Evolutionary conservation across 768 basidiomycete genomes (phyloP).

Genomic region (Amanita exitialis): DNA sequence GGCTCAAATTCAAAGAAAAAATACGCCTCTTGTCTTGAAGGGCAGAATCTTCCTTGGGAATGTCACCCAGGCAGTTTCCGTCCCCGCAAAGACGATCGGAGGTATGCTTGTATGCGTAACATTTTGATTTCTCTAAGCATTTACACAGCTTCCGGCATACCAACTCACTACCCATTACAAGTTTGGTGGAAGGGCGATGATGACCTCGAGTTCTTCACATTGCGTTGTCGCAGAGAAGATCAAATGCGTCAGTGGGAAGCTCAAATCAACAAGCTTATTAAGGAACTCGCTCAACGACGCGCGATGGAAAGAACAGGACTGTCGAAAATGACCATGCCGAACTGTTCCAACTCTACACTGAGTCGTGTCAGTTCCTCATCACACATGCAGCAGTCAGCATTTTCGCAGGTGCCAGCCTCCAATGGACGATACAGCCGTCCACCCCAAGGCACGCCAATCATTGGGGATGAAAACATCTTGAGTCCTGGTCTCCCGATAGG

Average conservation of each 20-base stretch:
- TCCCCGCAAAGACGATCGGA: constrained; percentile 42
- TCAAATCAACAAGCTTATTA: constrained; percentile 81
- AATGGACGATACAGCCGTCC: constrained; percentile 5
- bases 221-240: constrained; percentile 89
- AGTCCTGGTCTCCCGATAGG: constrained; percentile 15
- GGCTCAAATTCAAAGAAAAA: constrained; percentile 44
- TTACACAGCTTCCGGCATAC: constrained; percentile 31
- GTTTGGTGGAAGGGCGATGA: constrained; percentile 96
- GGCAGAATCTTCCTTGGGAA: constrained; percentile 97
- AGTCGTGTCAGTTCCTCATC: constrained; percentile 22
- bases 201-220: constrained; percentile 86
- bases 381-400: constrained; percentile 22
- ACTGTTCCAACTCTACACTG: constrained; percentile 34
- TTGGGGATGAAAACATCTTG: constrained; percentile 24
- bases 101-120: constrained; percentile 32
- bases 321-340: constrained; percentile 40
- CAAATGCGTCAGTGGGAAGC: constrained; percentile 90
- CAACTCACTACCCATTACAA: constrained; percentile 67
- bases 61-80: constrained; percentile 72
- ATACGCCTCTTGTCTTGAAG: constrained; percentile 78
- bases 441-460: background rate
- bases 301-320: constrained; percentile 50
- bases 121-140: background rate
- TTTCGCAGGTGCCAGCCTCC: constrained; percentile 11
- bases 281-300: constrained; percentile 60